Evolutionary conservation across 75 land plant species (phyloP).

Genomic region (Cryptomeria japonica): DNA sequence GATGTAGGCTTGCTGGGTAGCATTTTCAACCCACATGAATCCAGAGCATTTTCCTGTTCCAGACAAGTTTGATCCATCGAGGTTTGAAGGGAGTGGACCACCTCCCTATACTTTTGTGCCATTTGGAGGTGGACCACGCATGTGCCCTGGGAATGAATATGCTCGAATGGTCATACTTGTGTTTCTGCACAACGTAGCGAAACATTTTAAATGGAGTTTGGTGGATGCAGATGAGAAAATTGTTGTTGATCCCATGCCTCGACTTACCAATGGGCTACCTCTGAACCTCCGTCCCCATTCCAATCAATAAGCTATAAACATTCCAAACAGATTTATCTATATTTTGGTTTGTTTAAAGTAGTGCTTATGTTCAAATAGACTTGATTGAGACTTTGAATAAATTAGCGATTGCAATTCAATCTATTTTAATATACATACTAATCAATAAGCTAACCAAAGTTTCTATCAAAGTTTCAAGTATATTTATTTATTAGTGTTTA

Average conservation of each 20-base stretch:
- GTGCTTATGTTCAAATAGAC: too few relatives aligned
- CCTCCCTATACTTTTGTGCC: conserved; percentile 46
- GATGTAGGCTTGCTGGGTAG: conserved; percentile 32
- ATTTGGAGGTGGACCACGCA: conserved; percentile 51
- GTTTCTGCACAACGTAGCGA: conserved; percentile 36
- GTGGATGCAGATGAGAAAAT: conserved; percentile 21
- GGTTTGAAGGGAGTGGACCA: conserved; percentile 38
- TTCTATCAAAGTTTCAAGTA: too few relatives aligned
- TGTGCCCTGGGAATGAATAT: conserved; percentile 48
- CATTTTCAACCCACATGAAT: conserved; percentile 30
- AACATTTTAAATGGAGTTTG: conserved; percentile 24
- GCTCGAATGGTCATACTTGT: conserved; percentile 35
- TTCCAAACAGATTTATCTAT: too few relatives aligned
- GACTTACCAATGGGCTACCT: conserved; percentile 27
- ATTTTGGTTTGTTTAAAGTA: too few relatives aligned
- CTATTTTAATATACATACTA: too few relatives aligned
- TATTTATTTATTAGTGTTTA: too few relatives aligned
- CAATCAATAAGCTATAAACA: too few relatives aligned
- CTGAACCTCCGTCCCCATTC: conserved; percentile 2
- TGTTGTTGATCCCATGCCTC: too few relatives aligned
- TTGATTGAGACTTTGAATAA: too few relatives aligned
- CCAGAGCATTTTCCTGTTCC: conserved; percentile 37
- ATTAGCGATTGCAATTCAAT: too few relatives aligned
- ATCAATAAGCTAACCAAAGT: too few relatives aligned
- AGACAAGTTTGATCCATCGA: background rate